Evolutionary conservation across 2,329 filamentous ascomycete species (phyloP).

Genomic region (Periconia sp.): DNA sequence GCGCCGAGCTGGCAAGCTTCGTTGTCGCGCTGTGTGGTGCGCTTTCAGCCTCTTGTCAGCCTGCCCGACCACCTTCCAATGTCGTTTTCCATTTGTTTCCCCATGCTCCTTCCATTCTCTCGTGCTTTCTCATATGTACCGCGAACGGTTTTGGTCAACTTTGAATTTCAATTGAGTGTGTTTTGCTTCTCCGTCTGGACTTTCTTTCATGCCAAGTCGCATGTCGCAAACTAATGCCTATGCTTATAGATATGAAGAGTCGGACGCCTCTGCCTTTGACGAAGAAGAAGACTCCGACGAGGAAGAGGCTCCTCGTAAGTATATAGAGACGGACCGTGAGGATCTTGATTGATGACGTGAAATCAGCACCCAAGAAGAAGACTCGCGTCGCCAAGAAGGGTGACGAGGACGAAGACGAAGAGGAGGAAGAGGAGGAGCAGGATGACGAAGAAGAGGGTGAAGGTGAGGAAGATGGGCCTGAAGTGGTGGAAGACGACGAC

Average conservation of each 20-base stretch:
- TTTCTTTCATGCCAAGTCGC: background rate
- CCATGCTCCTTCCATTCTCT: conserved; percentile 3
- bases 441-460: conserved; percentile 26
- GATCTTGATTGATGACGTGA: conserved; percentile 1
- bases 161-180: background rate
- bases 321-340: background rate
- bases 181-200: background rate
- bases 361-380: conserved; percentile 39
- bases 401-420: conserved; percentile 31
- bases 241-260: conserved; percentile 37
- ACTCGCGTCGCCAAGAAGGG: conserved; percentile 33
- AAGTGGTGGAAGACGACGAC: conserved; percentile 25
- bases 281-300: conserved; percentile 39
- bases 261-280: conserved; percentile 40
- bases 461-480: conserved; percentile 25
- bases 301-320: conserved; percentile 40
- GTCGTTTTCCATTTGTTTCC: background rate
- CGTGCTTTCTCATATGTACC: background rate
- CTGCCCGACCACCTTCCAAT: conserved; percentile 7
- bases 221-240: conserved; percentile 20
- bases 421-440: conserved; percentile 35
- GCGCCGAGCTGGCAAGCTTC: conserved; percentile 11
- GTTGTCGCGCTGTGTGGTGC: conserved; percentile 17
- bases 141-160: background rate
- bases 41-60: conserved; percentile 13